Evolutionary conservation across 1,284 basidiomycete genomes (phyloP).

Genomic region (Tylopilus sp.): DNA sequence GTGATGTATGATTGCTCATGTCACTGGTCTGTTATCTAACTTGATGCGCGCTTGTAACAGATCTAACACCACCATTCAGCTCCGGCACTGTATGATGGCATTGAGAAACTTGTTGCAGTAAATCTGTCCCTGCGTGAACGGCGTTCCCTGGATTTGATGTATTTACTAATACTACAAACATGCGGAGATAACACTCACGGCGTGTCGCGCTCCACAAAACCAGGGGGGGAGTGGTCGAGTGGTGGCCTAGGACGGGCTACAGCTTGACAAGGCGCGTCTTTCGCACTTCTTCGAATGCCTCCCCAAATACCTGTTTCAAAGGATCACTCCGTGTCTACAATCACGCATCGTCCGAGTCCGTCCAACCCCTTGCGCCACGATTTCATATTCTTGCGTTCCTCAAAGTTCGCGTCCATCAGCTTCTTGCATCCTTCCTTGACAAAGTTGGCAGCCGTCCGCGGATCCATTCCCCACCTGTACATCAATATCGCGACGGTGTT

Average conservation of each 20-base stretch:
- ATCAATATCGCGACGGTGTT: slow-evolving; percentile 67
- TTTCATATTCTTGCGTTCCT: slow-evolving; percentile 40
- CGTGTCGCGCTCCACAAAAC: not conserved
- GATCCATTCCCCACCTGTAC: slow-evolving; percentile 44
- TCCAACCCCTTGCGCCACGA: slow-evolving; percentile 47
- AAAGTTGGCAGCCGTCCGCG: slow-evolving; percentile 58
- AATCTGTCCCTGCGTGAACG: slow-evolving; percentile 7
- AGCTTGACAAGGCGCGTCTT: slow-evolving; percentile 26
- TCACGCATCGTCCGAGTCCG: slow-evolving; percentile 47
- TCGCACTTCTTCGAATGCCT: slow-evolving; percentile 13
- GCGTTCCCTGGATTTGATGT: slow-evolving; percentile 9
- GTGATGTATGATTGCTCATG: slow-evolving; percentile 14
- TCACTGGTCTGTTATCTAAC: not conserved
- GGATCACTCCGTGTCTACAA: slow-evolving; percentile 53
- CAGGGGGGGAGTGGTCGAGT: slow-evolving; percentile 1
- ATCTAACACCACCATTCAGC: not conserved
- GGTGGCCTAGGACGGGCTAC: not conserved
- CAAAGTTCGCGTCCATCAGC: slow-evolving; percentile 47
- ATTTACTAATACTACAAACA: slow-evolving; percentile 18
- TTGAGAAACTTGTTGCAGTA: slow-evolving; percentile 16
- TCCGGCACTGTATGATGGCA: not conserved
- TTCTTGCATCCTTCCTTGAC: slow-evolving; percentile 50
- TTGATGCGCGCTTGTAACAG: slow-evolving; percentile 3
- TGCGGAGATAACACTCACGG: not conserved
- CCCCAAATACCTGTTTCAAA: slow-evolving; percentile 56